Percentiles rank a stretch among this genome's conserved stretches.
Evolutionary conservation across 306 rosid species (phyloP).

Genomic region (Pterocarpus santalinus): DNA sequence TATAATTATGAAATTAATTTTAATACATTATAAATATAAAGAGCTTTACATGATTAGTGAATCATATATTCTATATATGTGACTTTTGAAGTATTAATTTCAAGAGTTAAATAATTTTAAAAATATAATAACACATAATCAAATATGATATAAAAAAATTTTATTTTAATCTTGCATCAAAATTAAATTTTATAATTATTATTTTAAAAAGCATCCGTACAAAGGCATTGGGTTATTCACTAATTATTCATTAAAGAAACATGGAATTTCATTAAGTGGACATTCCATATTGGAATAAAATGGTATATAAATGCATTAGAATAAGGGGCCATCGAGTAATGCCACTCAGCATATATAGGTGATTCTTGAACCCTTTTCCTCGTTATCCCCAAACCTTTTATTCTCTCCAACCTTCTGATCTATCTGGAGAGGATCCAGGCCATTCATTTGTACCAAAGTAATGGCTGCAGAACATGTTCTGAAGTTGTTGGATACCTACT

Average conservation of each 20-base stretch:
- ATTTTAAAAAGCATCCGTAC: neutral
- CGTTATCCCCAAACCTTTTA: constrained; percentile 7
- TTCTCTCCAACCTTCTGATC: neutral
- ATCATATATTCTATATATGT: too few species aligned
- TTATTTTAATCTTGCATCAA: too few species aligned
- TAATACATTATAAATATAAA: too few species aligned
- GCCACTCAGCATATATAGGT: constrained; percentile 22
- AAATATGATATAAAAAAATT: too few species aligned
- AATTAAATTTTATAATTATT: too few species aligned
- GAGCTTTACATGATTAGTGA: too few species aligned
- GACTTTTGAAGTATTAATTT: too few species aligned
- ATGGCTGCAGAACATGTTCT: constrained; percentile 71
- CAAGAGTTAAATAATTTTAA: too few species aligned
- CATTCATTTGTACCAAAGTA: constrained; percentile 34
- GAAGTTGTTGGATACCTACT: constrained; percentile 60
- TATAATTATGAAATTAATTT: too few species aligned
- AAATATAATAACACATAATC: too few species aligned
- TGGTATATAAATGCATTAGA: constrained; percentile 16
- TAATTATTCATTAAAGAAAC: neutral
- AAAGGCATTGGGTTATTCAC: neutral
- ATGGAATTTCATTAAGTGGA: neutral
- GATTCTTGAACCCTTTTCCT: neutral
- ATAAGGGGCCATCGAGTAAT: constrained; percentile 12
- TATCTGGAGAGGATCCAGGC: neutral
- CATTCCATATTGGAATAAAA: constrained; percentile 31